Evolutionary conservation across 805 yeast species (phyloP).

Genomic region (Wilhelminamyces savonicus): DNA sequence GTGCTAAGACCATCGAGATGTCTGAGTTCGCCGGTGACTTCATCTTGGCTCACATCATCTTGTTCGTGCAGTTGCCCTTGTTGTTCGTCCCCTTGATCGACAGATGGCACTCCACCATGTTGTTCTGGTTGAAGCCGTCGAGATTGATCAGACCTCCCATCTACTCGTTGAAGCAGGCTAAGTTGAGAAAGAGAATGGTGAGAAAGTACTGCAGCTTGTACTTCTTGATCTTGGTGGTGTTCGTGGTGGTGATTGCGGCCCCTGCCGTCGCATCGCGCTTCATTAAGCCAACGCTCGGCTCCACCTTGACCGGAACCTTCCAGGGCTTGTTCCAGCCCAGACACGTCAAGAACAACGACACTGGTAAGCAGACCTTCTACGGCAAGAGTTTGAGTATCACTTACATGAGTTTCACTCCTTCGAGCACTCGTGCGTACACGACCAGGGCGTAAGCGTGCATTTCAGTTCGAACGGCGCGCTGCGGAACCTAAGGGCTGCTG

Average conservation of each 20-base stretch:
- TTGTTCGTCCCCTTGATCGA: constrained; percentile 82
- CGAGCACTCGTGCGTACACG: constrained; percentile 48
- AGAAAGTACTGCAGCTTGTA: constrained; percentile 84
- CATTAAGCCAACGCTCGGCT: constrained; percentile 41
- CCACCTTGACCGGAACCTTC: constrained; percentile 33
- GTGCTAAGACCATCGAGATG: constrained; percentile 88
- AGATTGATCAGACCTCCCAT: constrained; percentile 98
- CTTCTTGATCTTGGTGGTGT: constrained; percentile 61
- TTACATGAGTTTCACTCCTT: constrained; percentile 48
- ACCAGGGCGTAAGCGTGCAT: constrained; percentile 53
- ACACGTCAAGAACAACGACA: constrained; percentile 74
- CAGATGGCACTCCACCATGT: constrained; percentile 96
- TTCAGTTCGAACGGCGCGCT: too few species aligned
- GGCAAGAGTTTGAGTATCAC: constrained; percentile 22
- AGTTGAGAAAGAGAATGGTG: constrained; percentile 95
- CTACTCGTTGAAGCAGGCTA: constrained; percentile 92
- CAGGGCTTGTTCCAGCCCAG: constrained; percentile 88
- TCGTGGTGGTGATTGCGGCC: constrained; percentile 74
- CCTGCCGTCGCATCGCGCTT: constrained; percentile 75
- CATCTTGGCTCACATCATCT: constrained; percentile 80
- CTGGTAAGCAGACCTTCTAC: constrained; percentile 45
- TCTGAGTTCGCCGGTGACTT: constrained; percentile 97
- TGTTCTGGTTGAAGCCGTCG: constrained; percentile 97
- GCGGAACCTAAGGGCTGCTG: too few species aligned
- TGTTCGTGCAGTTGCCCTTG: constrained; percentile 86